Base-by-base conservation (phyloP, 306 rosid species). In the Cicer cuneatum region DNA sequence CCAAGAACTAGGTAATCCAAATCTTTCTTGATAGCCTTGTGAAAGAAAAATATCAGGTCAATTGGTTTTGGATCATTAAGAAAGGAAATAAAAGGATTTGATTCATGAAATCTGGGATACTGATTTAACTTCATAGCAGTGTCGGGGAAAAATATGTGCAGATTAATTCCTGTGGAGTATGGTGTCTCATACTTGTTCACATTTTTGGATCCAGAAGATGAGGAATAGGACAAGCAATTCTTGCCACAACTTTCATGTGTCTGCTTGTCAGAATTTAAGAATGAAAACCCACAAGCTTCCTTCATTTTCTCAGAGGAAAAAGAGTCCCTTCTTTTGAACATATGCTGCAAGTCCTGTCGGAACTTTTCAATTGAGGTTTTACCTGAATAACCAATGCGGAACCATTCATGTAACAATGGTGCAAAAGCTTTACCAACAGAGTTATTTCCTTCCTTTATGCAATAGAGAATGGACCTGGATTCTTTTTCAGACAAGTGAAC, bases 21-120 rank as follows among this genome's bases (percentile, higher is more conserved):
- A 78, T 94, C 98, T 76, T 86, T 88, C 90, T 82, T 94, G 72
- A 94, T 87, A 73, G 97, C 98, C 86, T 91, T 91, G 88, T 94
- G 98, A 84, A 91, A 85, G 86, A 85, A 87, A 82, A 90, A 86
- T 70, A 94, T 73, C 71, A 91, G 56, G 79, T 94, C 98, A 78
- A 91, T 83, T 70, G 95, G 96, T 76, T 89, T 91, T 9, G 90
- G 87, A 68, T 88, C 89, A 72, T 66, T 79, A 42, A 81, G 86
- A 72, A 62, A 74, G 12, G 90, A 84, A 79, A 51, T 77, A 72
- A 76, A 81, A 15, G 72, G 45, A 47, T 79, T 77, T 43, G 68
- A 76, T 2, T 64, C 79, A 60, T 73, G 89, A 75, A 77, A 73
- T 71, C 84, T 76, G n/a, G 80, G 72, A 76, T 59, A 64, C 69